phyloP scores from a whole-genome alignment of 225 moss, liverwort and hornwort genomes.

The Antitrichia curtipendula region DNA sequence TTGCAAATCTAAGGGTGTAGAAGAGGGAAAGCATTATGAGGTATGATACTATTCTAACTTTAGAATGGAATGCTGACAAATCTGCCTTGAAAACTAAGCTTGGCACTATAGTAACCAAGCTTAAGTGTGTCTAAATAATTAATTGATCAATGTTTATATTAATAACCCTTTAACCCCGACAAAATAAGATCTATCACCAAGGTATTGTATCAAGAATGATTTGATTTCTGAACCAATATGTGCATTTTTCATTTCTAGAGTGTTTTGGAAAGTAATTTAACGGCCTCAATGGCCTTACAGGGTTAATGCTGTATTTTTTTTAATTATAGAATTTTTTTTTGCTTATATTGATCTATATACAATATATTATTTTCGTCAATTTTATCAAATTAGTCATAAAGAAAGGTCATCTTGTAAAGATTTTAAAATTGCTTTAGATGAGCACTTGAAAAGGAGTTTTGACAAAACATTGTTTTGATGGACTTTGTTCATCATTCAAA shows the following conservation, averaged over 20 bases:
- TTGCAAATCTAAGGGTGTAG: not conserved
- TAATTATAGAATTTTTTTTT: not conserved
- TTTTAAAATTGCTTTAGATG: not conserved
- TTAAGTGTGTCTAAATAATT: not conserved
- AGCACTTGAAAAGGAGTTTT: not conserved
- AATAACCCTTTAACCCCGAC: not conserved
- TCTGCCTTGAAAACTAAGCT: not conserved
- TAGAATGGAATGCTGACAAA: not conserved
- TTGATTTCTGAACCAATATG: not conserved
- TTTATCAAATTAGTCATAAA: not conserved
- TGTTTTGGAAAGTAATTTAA: not conserved
- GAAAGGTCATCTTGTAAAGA: not conserved
- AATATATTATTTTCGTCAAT: not conserved
- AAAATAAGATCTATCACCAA: not conserved
- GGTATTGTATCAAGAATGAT: not conserved
- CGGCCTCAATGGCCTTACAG: fast-evolving
- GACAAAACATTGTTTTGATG: not conserved
- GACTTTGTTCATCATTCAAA: not conserved
- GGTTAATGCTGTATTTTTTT: not conserved
- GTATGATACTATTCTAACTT: fast-evolving
- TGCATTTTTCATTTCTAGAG: not conserved
- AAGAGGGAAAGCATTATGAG: not conserved
- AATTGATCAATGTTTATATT: not conserved
- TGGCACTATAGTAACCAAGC: not conserved
- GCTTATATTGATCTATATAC: not conserved